phyloP scores from a whole-genome alignment of 1,139 yeast species.

The Lizanozyma gosingica region DNA sequence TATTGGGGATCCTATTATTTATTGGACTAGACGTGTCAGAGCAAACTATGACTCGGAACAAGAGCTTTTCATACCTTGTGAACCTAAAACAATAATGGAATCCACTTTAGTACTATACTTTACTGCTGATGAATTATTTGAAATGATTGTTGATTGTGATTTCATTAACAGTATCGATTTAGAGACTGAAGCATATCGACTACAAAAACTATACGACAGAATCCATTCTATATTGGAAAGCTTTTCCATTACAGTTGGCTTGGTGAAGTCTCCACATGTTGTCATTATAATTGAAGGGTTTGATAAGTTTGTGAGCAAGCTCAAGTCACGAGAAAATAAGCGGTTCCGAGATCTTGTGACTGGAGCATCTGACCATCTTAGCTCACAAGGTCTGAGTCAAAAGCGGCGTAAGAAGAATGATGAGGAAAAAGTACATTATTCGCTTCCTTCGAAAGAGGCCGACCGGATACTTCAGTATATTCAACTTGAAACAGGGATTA shows the following conservation, averaged over 20 bases:
- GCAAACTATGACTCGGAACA: constrained; percentile 34
- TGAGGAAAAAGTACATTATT: constrained; percentile 8
- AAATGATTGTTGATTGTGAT: constrained; percentile 19
- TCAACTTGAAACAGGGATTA: constrained; percentile 28
- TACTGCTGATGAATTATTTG: constrained; percentile 36
- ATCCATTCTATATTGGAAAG: constrained; percentile 1
- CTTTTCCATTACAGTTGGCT: neutral
- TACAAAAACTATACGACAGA: constrained; percentile 9
- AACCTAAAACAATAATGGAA: constrained; percentile 31
- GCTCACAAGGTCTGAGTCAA: constrained; percentile 5
- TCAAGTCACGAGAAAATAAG: constrained; percentile 38
- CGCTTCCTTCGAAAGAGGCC: constrained; percentile 21
- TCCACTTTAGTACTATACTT: constrained; percentile 34
- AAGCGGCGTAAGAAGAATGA: constrained; percentile 7
- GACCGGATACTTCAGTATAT: constrained; percentile 18
- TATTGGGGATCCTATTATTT: constrained; percentile 18
- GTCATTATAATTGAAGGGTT: constrained; percentile 44
- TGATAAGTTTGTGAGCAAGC: constrained; percentile 32
- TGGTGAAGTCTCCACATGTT: constrained; percentile 10
- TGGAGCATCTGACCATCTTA: constrained; percentile 4
- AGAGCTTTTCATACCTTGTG: constrained; percentile 49
- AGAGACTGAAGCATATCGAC: constrained; percentile 14
- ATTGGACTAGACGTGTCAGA: constrained; percentile 26
- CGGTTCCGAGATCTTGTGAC: constrained; percentile 25
- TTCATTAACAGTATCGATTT: constrained; percentile 10